Evolutionary conservation across 2,329 filamentous ascomycete species (phyloP), one percentile per base, ranked within the genome.

Genomic region (Claviceps sp.): DNA sequence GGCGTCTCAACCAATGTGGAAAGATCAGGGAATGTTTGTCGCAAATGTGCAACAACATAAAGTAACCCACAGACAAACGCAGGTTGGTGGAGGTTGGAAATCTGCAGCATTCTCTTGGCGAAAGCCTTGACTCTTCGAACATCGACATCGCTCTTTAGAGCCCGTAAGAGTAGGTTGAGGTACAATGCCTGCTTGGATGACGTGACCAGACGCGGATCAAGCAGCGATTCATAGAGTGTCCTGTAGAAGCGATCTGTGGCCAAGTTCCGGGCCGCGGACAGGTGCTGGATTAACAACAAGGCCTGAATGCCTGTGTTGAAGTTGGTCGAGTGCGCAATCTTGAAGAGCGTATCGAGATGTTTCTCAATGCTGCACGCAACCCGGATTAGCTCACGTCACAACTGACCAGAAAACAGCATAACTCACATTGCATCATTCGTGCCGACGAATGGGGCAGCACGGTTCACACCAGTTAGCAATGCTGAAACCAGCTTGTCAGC

Each of bases 291-390:
- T 47, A 98, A 74, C 71, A 95, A 85, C 57, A 98, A 78, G 38
- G 93, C 91, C 68, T 98, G 93, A 40, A 98, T 88, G 64, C 89
- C 93, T 1, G 93, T 98, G 70, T 97, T 98, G 77, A 98, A 97
- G 68, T 98, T 98, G 52, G 91, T 89, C 1, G 91, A 97, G 69
- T 98, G 93, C 0, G 93, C 95, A 61, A 98, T 93, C 61, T 82
- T 84, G 77, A 96, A 98, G 26, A 98, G 77, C 3, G 91, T 96
- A 64, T 97, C 86, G 53, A 98, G 80, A 63, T 98, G 91, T 54
- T 84, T 82, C 62, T 94, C 87, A 58, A 97, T 80, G 24, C 82
- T 86, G 51, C 51, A 3, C 85, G 52, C 51, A 4, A 44, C 24
- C 46, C 24, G 14, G 37, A 22, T 51, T 65, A 51, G 60, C 58